These are phyloP conservation scores for Adansonia grandidieri DNA, from an alignment of 441 rosid genomes.

Conservation along the genomic window DNA sequence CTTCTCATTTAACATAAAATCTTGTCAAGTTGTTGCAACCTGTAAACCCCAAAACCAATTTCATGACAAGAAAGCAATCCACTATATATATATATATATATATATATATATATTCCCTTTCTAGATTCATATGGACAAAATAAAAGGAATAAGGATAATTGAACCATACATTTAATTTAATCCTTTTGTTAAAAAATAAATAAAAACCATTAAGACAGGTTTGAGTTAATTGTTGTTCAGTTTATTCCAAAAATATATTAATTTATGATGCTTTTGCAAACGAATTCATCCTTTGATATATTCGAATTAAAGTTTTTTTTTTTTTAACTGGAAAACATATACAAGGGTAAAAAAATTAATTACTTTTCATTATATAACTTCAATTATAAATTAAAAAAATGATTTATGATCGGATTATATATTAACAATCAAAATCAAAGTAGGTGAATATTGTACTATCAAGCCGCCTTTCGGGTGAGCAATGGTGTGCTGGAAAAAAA, in stretches of 20 bases:
- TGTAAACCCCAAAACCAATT: not conserved
- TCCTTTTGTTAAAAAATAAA: not conserved
- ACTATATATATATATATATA: too few species aligned
- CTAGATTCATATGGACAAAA: too few species aligned
- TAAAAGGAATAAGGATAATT: not conserved
- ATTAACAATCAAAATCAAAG: slow-evolving; percentile 31
- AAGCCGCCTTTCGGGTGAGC: slow-evolving; percentile 33
- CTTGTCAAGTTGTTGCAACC: not conserved
- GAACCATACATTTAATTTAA: not conserved
- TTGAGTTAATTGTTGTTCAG: not conserved
- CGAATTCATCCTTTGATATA: not conserved
- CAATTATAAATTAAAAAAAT: not conserved
- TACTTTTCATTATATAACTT: not conserved
- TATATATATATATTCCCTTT: too few species aligned
- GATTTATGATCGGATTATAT: slow-evolving; percentile 4
- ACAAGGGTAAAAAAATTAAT: not conserved
- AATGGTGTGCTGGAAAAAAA: not conserved
- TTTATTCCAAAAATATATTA: not conserved
- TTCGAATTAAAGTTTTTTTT: not conserved
- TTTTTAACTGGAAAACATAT: too few species aligned
- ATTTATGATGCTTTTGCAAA: not conserved
- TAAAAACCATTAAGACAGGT: not conserved
- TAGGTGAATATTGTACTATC: slow-evolving; percentile 31
- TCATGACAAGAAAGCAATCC: not conserved
- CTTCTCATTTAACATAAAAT: not conserved